Conservation (phyloP, 1,284 basidiomycete genomes). For the Cutaneotrichosporon cutaneum region DNA sequence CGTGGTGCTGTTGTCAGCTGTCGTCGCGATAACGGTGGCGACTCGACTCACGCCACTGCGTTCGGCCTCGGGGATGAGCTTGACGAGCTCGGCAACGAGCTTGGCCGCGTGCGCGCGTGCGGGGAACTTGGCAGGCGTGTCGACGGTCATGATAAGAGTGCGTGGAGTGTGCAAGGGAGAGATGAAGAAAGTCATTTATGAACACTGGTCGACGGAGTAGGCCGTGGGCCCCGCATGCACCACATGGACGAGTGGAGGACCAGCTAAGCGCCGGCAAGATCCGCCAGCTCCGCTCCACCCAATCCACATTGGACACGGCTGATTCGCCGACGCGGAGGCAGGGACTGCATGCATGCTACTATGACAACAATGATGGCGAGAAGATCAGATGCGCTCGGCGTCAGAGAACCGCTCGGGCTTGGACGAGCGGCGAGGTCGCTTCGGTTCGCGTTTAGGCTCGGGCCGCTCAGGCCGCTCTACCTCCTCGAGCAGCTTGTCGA, state of each 20-base stretch:
- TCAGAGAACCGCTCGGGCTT: constrained; percentile 11
- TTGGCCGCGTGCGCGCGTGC: constrained; percentile 47
- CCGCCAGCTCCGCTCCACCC: neutral
- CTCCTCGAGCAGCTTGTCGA: constrained; percentile 22
- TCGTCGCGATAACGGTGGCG: neutral
- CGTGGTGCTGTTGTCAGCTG: constrained; percentile 33
- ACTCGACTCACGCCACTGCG: constrained; percentile 32
- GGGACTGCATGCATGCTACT: constrained; percentile 5
- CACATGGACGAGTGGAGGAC: neutral
- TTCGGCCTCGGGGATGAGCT: constrained; percentile 31
- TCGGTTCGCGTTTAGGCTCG: constrained; percentile 9
- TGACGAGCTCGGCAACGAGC: constrained; percentile 38
- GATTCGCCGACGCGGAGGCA: neutral
- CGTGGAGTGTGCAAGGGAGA: neutral
- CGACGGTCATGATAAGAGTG: constrained; percentile 13
- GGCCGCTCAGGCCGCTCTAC: constrained; percentile 15
- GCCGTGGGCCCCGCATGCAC: constrained; percentile 5
- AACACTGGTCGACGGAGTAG: constrained; percentile 4
- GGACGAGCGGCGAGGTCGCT: constrained; percentile 5
- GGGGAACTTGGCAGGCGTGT: constrained; percentile 33
- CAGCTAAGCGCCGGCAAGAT: constrained; percentile 7
- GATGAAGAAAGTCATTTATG: neutral
- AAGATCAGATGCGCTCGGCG: constrained; percentile 17
- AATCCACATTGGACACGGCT: neutral
- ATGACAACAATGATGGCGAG: constrained; percentile 8